Evolutionary conservation across 345 rosid species (phyloP), one percentile per base, ranked within the genome.

Genomic region (Rhodamnia rubescens): DNA sequence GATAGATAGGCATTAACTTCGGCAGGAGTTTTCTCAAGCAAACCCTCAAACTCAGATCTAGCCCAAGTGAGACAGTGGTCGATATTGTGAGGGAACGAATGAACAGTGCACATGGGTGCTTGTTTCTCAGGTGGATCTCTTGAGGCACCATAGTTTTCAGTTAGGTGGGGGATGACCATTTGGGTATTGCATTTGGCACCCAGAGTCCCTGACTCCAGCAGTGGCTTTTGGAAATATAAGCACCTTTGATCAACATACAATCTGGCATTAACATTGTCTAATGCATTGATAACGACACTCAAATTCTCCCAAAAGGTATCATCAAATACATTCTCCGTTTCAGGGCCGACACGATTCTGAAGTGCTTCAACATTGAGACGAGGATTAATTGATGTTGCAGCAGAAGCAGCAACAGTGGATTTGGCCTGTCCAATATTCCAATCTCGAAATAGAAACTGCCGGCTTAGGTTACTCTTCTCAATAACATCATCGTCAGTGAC

Each of bases 21-120:
- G 8, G 99, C 93, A 1, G 99, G 99, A 88, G 95, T 94, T 91
- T 98, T 98, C 94, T 98, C 99, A 83, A 96, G 93, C 84, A 96
- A 90, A 88, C 99, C 99, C 92, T 98, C 99, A 88, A 98, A 98
- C 90, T 98, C 99, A 53, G 99, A 98, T 54, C 98, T 98, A 85
- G 99, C 99, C 99, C 99, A 98, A 69, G 99, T 96, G 87, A 98
- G 88, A 90, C 99, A 98, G 87, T 98, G 99, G 86, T 98, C 99
- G 84, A 98, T 98, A 88, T 96, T 98, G 93, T 98, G 99, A 4
- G 99, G 99, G 89, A 98, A 98, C 1, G 99, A 98, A 85, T 98
- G 99, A 85, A 98, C 97, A 18, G 99, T 98, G 89, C 99, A 98
- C 99, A 98, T 98, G 32, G 99, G 99, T 20, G 99, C 99, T 90